Evolutionary conservation across 345 rosid genomes (phyloP).

Genomic region (Populus alba): DNA sequence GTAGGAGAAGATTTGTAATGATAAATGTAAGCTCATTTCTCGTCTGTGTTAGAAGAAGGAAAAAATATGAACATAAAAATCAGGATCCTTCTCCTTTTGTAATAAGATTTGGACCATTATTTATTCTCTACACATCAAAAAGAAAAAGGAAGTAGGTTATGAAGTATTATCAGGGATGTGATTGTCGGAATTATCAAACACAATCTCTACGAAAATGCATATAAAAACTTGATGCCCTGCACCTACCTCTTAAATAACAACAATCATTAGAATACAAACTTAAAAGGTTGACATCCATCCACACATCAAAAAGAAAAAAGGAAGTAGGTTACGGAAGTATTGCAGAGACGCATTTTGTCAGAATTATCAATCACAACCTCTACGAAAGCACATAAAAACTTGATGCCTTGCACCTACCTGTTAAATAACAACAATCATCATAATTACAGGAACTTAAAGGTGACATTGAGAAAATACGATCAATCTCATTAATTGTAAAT

Average conservation of each 20-base stretch:
- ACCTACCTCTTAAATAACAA: too few relatives aligned
- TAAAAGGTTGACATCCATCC: not conserved
- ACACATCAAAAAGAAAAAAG: not conserved
- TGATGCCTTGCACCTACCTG: too few relatives aligned
- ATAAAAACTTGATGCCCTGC: conserved; percentile 66
- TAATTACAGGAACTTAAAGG: too few relatives aligned
- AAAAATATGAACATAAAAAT: not conserved
- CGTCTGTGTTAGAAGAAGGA: not conserved
- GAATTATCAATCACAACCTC: not conserved
- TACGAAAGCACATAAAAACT: too few relatives aligned
- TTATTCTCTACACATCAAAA: not conserved
- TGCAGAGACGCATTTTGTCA: conserved; percentile 87
- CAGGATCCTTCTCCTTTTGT: not conserved
- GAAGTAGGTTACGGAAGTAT: conserved; percentile 14
- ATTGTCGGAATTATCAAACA: conserved; percentile 91
- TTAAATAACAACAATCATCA: too few relatives aligned
- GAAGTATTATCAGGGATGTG: conserved; percentile 74
- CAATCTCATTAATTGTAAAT: too few relatives aligned
- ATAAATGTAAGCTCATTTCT: not conserved
- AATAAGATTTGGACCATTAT: not conserved
- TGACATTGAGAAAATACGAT: too few relatives aligned
- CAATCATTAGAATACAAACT: too few relatives aligned
- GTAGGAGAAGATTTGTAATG: not conserved
- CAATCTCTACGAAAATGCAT: conserved; percentile 93
- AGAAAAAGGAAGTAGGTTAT: conserved; percentile 2